Percentiles rank a stretch among this genome's conserved stretches.
Conservation (phyloP, 257 asterid species). For the Scutellaria galericulata region DNA sequence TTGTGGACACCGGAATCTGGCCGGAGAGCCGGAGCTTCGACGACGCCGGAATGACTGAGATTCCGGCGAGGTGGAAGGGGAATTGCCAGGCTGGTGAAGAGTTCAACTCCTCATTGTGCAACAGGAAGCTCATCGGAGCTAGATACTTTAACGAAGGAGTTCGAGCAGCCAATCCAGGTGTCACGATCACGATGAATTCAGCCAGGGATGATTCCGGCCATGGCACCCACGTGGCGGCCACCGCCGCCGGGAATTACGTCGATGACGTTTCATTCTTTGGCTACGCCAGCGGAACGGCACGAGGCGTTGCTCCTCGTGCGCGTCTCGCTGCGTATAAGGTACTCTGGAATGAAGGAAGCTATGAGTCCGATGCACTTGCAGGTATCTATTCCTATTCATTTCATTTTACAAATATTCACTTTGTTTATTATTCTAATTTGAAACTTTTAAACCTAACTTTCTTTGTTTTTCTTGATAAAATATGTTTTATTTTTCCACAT, state of each 20-base stretch:
- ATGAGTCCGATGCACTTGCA: constrained; percentile 48
- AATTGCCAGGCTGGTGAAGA: constrained; percentile 46
- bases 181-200: constrained; percentile 38
- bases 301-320: constrained; percentile 57
- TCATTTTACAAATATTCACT: too few relatives aligned
- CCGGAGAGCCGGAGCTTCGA: constrained; percentile 54
- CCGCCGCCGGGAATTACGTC: constrained; percentile 50
- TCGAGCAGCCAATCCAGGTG: constrained; percentile 35
- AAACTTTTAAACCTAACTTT: too few relatives aligned
- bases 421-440: too few relatives aligned
- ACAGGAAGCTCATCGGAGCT: constrained; percentile 52
- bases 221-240: constrained; percentile 54
- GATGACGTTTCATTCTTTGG: constrained; percentile 44
- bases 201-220: constrained; percentile 49
- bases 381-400: constrained; percentile 31
- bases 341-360: constrained; percentile 36
- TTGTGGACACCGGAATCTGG: constrained; percentile 51
- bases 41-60: constrained; percentile 48
- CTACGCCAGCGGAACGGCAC: constrained; percentile 49
- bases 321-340: constrained; percentile 47
- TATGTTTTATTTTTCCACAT: too few relatives aligned
- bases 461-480: too few relatives aligned
- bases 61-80: constrained; percentile 59
- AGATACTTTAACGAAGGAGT: constrained; percentile 48
- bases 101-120: constrained; percentile 50